Base-by-base conservation (phyloP, 176 grass and related monocot genomes). In the Phoenix roebelenii region DNA sequence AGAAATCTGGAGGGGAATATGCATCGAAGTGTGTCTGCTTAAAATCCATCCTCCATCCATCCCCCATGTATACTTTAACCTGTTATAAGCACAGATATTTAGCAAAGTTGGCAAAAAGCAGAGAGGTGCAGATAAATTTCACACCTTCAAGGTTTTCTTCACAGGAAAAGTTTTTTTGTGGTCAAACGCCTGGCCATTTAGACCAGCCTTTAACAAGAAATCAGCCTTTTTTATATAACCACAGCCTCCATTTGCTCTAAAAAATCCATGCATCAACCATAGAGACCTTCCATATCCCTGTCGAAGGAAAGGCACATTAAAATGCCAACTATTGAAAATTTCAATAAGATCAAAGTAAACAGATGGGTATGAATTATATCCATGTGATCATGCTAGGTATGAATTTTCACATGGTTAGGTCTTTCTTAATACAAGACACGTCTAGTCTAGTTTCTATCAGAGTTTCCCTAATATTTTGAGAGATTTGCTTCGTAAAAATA, bases 11-110 rank as follows among this genome's bases (percentile, higher is more conserved):
- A 25, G 93, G 93, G 0, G 93, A 97, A 18, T 82, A 97, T 17
- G 75, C 1, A 52, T 97, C 92, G 3, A 97, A 97, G 76, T 97
- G 93, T 52, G 86, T 97, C 75, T 85, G 79, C 61, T 87, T 91
- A 75, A 97, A 97, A 72, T 97, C 93, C 62, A 77, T 75, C 57
- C 75, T 72, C 93, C 93, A 97, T 25, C 93, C 93, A 63, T 97
- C 87, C 18, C 93, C 93, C 93, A 91, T 88, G 48, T 97, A 97
- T 28, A 91, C 75, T 59, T 97, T 97, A 1, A 97, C 93, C 90
- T 95, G 71, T 69, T 67, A 64, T 10, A 53, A 49, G 48, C 52
- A 23, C 16, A 4, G 18, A 50, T 15, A 52, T 58, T 55, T 4
- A 48, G 1, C 20, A 75, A 15, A 23, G 22, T 16, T 18, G 20